Evolutionary conservation across 2,329 filamentous ascomycete species (phyloP).

Genomic region (Dactylellina cionopaga): DNA sequence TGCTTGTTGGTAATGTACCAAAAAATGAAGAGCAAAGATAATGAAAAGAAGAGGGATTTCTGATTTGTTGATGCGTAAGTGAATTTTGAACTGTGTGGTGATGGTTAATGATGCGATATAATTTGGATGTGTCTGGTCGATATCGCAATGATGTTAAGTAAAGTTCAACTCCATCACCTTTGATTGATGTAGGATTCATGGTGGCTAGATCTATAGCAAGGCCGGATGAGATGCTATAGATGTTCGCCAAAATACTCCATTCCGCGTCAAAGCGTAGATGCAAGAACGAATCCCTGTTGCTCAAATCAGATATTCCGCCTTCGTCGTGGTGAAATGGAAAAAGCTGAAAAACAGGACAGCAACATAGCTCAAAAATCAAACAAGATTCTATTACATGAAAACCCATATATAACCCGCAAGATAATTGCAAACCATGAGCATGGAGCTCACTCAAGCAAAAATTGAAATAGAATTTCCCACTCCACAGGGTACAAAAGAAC

Average conservation of each 20-base stretch:
- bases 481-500: slow-evolving; percentile 33
- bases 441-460: slow-evolving; percentile 40
- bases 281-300: slow-evolving; percentile 15
- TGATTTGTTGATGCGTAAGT: not conserved
- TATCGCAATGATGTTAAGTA: not conserved
- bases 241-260: not conserved
- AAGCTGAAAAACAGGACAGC: slow-evolving; percentile 15
- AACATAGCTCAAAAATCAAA: slow-evolving; percentile 27
- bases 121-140: not conserved
- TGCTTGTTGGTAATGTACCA: not conserved
- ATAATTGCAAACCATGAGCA: slow-evolving; percentile 44
- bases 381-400: slow-evolving; percentile 33
- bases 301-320: slow-evolving; percentile 37
- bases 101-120: slow-evolving; percentile 12
- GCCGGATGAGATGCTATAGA: not conserved
- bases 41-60: not conserved
- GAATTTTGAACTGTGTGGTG: slow-evolving; percentile 1
- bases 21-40: slow-evolving; percentile 3
- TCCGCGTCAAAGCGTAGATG: not conserved
- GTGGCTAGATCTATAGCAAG: slow-evolving; percentile 1
- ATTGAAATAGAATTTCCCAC: not conserved
- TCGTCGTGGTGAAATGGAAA: too few species aligned
- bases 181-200: slow-evolving; percentile 8
- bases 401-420: not conserved
- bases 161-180: not conserved